These are phyloP conservation scores for Mycena kentingensis DNA, from an alignment of 768 basidiomycete genomes.

Conservation along the genomic window DNA sequence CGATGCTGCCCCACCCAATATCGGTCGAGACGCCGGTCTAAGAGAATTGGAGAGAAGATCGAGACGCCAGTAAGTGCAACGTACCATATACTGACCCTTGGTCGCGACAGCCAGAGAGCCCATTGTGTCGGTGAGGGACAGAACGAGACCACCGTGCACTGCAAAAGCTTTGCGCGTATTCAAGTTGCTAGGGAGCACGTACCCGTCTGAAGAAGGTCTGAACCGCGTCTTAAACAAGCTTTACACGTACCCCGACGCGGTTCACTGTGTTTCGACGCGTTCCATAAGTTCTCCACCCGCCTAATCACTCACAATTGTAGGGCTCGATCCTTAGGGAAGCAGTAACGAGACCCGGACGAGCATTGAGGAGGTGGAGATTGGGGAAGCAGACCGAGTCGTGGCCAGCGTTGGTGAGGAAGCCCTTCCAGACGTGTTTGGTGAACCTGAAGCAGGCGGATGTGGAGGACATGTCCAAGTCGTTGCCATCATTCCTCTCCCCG, in stretches of 20 bases:
- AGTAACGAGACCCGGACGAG: constrained; percentile 71
- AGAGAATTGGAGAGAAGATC: background rate
- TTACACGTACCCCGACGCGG: constrained; percentile 67
- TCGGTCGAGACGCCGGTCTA: constrained; percentile 82
- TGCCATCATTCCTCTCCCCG: no score
- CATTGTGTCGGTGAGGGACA: constrained; percentile 82
- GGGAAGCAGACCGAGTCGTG: constrained; percentile 83
- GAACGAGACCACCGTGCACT: constrained; percentile 80
- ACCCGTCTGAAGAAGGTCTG: constrained; percentile 39
- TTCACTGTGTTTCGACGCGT: constrained; percentile 54
- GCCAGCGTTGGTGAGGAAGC: constrained; percentile 78
- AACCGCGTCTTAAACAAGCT: constrained; percentile 8
- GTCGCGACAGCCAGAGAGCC: constrained; percentile 84
- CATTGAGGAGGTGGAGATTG: constrained; percentile 47
- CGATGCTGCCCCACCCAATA: constrained; percentile 41
- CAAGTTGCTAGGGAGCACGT: background rate
- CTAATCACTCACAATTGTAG: constrained; percentile 60
- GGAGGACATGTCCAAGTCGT: no score
- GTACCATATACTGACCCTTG: constrained; percentile 73
- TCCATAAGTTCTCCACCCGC: background rate
- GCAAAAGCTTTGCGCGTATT: constrained; percentile 14
- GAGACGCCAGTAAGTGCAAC: background rate
- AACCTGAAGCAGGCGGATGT: constrained; percentile 16
- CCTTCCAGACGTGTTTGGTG: constrained; percentile 59
- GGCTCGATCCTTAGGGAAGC: constrained; percentile 72